Percentiles rank a stretch among this genome's conserved stretches.
Evolutionary conservation across 306 rosid genomes (phyloP).

Genomic region (Vigna hirtella): DNA sequence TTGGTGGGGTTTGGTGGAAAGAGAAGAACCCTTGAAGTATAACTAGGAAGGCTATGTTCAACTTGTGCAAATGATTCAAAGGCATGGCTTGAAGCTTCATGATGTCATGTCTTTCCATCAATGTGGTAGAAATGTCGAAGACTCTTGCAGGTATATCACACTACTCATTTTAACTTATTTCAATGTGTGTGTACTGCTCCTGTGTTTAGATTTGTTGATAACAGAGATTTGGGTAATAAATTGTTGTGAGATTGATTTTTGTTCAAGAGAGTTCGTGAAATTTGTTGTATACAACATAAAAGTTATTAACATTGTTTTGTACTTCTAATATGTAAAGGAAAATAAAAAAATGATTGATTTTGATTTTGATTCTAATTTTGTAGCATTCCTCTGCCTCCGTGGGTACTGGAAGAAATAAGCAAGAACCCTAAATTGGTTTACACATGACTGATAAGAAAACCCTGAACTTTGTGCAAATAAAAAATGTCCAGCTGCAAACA

Average conservation of each 20-base stretch:
- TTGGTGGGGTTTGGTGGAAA: slow-evolving; percentile 99
- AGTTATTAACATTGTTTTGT: not conserved
- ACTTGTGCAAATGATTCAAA: slow-evolving; percentile 79
- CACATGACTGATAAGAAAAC: slow-evolving; percentile 34
- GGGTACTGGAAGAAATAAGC: slow-evolving; percentile 88
- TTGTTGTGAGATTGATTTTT: no score
- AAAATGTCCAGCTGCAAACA: no score
- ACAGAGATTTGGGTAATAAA: no score
- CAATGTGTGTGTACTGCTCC: no score
- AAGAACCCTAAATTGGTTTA: slow-evolving; percentile 83
- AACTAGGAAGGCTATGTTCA: slow-evolving; percentile 88
- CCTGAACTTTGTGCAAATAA: no score
- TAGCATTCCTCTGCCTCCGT: slow-evolving; percentile 89
- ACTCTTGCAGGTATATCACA: slow-evolving; percentile 80
- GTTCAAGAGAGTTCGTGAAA: no score
- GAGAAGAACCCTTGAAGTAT: slow-evolving; percentile 76
- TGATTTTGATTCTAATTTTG: slow-evolving; percentile 18
- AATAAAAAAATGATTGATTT: not conserved
- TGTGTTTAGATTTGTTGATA: not conserved
- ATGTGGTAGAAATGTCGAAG: slow-evolving; percentile 98
- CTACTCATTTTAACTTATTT: not conserved
- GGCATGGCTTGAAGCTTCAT: slow-evolving; percentile 89
- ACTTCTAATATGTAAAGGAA: not conserved
- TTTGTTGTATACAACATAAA: no score
- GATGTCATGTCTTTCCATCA: slow-evolving; percentile 97